Conservation (phyloP, 768 basidiomycete species). For the Lanmaoa pseudosensibilis region DNA sequence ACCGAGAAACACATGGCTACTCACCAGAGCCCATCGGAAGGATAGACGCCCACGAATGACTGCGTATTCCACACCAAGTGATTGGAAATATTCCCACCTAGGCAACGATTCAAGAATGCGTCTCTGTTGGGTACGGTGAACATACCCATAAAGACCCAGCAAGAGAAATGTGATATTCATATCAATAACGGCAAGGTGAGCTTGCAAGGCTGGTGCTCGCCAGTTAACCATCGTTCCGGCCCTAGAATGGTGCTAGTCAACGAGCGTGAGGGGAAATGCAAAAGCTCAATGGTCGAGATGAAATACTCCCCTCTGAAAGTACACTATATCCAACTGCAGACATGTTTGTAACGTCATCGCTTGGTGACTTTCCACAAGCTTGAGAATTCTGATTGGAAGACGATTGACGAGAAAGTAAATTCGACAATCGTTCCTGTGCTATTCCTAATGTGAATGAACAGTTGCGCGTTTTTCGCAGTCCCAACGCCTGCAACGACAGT, state of each 20-base stretch:
- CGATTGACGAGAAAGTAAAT: not conserved
- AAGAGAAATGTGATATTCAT: conserved; percentile 17
- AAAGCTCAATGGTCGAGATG: too few species aligned
- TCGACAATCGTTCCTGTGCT: not conserved
- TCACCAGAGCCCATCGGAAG: conserved; percentile 30
- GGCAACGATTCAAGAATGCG: not conserved
- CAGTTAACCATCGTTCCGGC: conserved; percentile 24
- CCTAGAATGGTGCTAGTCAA: not conserved
- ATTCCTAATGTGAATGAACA: not conserved
- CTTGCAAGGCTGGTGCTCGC: conserved; percentile 4
- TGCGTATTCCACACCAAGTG: conserved; percentile 22
- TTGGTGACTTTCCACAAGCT: not conserved
- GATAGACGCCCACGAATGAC: conserved; percentile 22
- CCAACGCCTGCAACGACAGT: too few species aligned
- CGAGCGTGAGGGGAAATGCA: too few species aligned
- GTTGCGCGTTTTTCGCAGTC: not conserved
- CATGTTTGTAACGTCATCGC: not conserved
- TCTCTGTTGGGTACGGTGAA: not conserved
- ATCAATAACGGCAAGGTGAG: not conserved
- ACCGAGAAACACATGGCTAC: not conserved
- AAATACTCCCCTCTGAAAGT: not conserved
- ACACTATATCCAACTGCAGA: not conserved
- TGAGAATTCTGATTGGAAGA: not conserved
- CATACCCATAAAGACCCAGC: conserved; percentile 27
- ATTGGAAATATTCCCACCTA: conserved; percentile 29